Conservation (phyloP, 2,329 filamentous ascomycete species). For the Ophiosphaerella narmari region DNA sequence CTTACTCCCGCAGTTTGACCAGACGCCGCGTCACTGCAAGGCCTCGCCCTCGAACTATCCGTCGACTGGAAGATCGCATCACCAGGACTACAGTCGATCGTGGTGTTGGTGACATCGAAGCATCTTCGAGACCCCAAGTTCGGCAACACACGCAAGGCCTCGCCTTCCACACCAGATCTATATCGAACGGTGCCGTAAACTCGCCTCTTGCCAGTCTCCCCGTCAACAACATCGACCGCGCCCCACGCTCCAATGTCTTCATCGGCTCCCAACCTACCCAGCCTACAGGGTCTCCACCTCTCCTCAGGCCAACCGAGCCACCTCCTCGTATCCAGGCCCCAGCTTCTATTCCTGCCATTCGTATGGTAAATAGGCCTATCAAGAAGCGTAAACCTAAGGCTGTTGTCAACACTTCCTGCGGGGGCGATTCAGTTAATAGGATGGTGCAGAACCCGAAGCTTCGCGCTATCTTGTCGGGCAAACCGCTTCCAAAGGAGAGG, state of each 20-base stretch:
- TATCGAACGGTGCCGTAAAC: not conserved
- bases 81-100: not conserved
- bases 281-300: not conserved
- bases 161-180: no score
- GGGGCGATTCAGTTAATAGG: constrained; percentile 20
- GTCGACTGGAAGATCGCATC: not conserved
- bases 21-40: not conserved
- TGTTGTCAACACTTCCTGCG: constrained; percentile 17
- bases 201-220: not conserved
- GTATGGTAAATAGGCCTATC: constrained; percentile 3
- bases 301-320: not conserved
- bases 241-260: not conserved
- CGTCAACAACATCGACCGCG: not conserved
- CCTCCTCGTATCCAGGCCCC: not conserved
- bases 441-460: constrained; percentile 23
- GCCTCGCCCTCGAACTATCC: not conserved
- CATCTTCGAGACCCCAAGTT: not conserved
- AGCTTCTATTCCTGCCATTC: not conserved
- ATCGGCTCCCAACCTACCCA: constrained; percentile 1
- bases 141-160: not conserved
- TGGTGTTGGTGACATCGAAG: not conserved
- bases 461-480: constrained; percentile 18
- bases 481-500: constrained; percentile 9
- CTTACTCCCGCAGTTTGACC: not conserved
- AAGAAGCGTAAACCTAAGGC: not conserved